Percentiles rank a stretch among this genome's conserved stretches.
These are phyloP conservation scores for Colletotrichum paranaense DNA, from an alignment of 2,329 filamentous ascomycete species.

Conservation along the genomic window DNA sequence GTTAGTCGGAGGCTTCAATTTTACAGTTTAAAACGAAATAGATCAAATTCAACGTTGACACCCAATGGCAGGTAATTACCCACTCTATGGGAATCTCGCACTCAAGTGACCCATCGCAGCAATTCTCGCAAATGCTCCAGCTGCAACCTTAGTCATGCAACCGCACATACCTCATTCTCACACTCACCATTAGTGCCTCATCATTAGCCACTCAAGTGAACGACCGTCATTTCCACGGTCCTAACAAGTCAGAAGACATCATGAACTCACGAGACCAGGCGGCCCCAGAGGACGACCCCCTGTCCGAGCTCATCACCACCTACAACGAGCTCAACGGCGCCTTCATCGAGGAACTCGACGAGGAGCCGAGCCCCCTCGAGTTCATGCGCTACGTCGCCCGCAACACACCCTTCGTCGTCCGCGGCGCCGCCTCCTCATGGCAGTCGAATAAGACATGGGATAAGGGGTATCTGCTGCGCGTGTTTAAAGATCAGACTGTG, in stretches of 20 bases:
- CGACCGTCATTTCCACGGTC: neutral
- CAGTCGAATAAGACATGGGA: constrained; percentile 72
- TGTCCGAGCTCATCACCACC: constrained; percentile 69
- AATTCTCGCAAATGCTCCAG: neutral
- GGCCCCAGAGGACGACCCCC: constrained; percentile 52
- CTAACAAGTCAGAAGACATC: neutral
- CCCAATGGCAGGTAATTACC: neutral
- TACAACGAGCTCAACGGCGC: constrained; percentile 79
- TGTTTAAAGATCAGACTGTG: constrained; percentile 67
- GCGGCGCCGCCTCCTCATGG: constrained; percentile 72
- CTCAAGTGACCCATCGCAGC: neutral
- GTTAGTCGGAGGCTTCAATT: neutral
- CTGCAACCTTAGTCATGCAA: constrained; percentile 15
- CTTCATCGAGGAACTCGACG: constrained; percentile 68
- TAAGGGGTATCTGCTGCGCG: constrained; percentile 65
- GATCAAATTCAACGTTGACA: neutral
- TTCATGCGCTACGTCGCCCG: constrained; percentile 82
- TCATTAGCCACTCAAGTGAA: neutral
- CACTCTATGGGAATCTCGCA: neutral
- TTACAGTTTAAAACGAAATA: neutral
- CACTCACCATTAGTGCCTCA: neutral
- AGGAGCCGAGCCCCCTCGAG: constrained; percentile 78
- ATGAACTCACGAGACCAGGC: neutral
- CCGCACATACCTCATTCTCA: neutral
- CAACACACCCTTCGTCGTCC: constrained; percentile 81